A percentile compares a stretch with the other conserved stretches of the same genome.
phyloP scores from a whole-genome alignment of 306 rosid genomes.

The Hippophae gyantsensis region DNA sequence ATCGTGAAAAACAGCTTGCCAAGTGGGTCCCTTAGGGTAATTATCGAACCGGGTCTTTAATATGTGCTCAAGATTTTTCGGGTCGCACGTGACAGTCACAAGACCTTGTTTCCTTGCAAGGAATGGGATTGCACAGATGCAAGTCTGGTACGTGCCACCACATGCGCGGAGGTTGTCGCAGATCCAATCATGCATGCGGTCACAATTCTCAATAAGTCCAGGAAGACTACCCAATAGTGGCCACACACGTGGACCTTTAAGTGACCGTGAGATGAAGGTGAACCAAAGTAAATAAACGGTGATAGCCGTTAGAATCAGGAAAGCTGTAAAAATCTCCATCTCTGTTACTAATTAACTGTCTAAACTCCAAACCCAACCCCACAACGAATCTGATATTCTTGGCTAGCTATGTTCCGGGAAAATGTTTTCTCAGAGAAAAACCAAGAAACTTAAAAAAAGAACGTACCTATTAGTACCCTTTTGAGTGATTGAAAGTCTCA shows the following conservation, averaged over 20 bases:
- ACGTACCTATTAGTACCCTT: neutral
- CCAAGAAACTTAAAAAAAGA: neutral
- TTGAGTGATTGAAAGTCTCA: too few species aligned
- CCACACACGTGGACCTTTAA: conserved; percentile 90
- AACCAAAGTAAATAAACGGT: conserved; percentile 70
- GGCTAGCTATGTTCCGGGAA: conserved; percentile 8
- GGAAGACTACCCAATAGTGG: conserved; percentile 83
- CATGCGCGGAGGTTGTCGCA: conserved; percentile 83
- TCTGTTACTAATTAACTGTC: neutral
- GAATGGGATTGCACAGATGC: conserved; percentile 90
- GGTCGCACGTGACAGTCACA: conserved; percentile 98
- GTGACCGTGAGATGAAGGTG: conserved; percentile 77
- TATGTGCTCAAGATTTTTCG: conserved; percentile 77
- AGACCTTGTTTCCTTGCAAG: conserved; percentile 78
- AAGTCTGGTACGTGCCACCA: conserved; percentile 95
- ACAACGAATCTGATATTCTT: neutral
- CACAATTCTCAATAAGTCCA: conserved; percentile 63
- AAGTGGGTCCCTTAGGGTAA: conserved; percentile 85
- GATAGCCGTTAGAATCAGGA: conserved; percentile 59
- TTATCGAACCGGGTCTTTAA: conserved; percentile 80
- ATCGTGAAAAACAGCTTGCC: conserved; percentile 92
- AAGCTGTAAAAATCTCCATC: conserved; percentile 67
- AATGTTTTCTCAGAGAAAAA: neutral
- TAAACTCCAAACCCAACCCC: neutral
- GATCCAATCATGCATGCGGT: conserved; percentile 94